Percentiles rank a stretch among this genome's conserved stretches.
Evolutionary conservation across 1,284 basidiomycete species (phyloP).

Genomic region (Pseudozyma sp.): DNA sequence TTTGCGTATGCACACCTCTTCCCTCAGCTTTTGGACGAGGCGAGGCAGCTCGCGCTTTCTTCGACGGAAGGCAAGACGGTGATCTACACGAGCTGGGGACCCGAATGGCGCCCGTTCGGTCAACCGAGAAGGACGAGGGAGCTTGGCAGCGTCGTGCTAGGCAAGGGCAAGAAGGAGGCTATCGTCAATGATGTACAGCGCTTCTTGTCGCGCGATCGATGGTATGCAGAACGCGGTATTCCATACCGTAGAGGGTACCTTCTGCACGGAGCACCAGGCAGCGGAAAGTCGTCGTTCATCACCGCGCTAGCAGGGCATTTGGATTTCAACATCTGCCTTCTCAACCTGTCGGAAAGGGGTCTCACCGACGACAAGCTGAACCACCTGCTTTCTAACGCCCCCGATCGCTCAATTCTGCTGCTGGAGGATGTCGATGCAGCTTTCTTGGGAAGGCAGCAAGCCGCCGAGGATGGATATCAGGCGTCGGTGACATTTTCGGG

Average conservation of each 20-base stretch:
- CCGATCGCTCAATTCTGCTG: constrained; percentile 89
- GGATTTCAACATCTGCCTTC: constrained; percentile 90
- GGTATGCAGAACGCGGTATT: constrained; percentile 98
- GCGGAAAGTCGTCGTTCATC: constrained; percentile 98
- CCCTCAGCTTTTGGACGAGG: constrained; percentile 83
- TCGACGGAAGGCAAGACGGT: constrained; percentile 93
- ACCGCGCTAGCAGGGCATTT: constrained; percentile 93
- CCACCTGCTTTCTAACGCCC: constrained; percentile 90
- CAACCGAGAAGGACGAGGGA: constrained; percentile 88
- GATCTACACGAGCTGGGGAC: constrained; percentile 95
- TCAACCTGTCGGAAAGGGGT: constrained; percentile 96
- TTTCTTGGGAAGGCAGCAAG: constrained; percentile 73
- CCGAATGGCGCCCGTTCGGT: constrained; percentile 96
- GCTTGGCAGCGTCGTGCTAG: constrained; percentile 89
- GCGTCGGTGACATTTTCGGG: constrained; percentile 93
- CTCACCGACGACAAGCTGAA: constrained; percentile 96
- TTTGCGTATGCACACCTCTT: constrained; percentile 86
- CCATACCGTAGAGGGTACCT: constrained; percentile 97
- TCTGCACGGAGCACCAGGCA: constrained; percentile 94
- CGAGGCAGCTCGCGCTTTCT: constrained; percentile 84
- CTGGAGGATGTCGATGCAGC: constrained; percentile 99
- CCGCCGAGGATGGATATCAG: constrained; percentile 63
- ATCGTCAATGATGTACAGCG: constrained; percentile 83
- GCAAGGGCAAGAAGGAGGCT: constrained; percentile 80
- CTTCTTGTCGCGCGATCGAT: constrained; percentile 85